Evolutionary conservation across 371 early-diverging fungal genomes (phyloP), one percentile per base, ranked within the genome.

Genomic region (Zancudomyces culisetae): DNA sequence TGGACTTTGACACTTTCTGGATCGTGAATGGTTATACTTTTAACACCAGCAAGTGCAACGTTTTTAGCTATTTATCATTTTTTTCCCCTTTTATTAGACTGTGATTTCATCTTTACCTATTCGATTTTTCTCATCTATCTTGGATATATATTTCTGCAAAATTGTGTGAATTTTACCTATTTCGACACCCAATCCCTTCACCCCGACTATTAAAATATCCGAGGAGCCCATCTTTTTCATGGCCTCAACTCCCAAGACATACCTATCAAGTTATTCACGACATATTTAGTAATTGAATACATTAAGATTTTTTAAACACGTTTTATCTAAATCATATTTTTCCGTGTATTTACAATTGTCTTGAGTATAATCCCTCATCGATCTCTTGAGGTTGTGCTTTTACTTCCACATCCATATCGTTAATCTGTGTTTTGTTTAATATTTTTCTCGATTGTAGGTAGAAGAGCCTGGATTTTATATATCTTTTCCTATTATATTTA

Each of bases 231-330:
- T 98, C 70, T 90, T 91, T 60, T 86, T 78, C 99, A 99, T 99
- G 55, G 99, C 99, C 54, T 98, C 98, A 65, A 90, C 91, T 26
- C 99, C 99, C 53, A 99, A 80, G 19, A 98, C 99, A 63, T 95
- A 96, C 50, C 97, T 96, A 69, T 3, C 28, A 27, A 27, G 29
- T 22, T n/a, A 29, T 22, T 41, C 53, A 49, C n/a, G 15, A 35
- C 35, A 35, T 15, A 42, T 15, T 13, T n/a, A 23, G 27, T 23
- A 18, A 60, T 13, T 39, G 30, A 15, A 26, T 41, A 24, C n/a
- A 45, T 23, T 10, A 6, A 21, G 22, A 15, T 23, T 6, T 19
- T 15, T 1, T 53, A 18, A 1, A 24, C 19, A 21, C 1, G 2
- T 10, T 21, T 41, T n/a, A 30, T 2, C 18, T 10, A 2, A 6